These are phyloP conservation scores for Ophiostoma novo-ulmi DNA, from an alignment of 2,329 filamentous ascomycete species.

Conservation along the genomic window DNA sequence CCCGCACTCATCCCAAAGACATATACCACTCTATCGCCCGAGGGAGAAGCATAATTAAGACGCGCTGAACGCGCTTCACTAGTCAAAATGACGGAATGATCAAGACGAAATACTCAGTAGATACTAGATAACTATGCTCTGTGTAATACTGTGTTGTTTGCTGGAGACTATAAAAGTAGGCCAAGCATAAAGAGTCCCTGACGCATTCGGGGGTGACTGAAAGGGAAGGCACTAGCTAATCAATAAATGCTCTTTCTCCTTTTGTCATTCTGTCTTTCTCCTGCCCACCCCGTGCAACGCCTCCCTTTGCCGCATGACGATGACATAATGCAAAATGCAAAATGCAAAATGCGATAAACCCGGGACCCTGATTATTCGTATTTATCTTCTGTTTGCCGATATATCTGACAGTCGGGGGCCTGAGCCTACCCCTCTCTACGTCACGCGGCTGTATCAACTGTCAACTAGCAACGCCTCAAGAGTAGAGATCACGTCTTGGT, in stretches of 20 bases:
- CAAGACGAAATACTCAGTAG: not conserved
- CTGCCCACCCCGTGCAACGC: not conserved
- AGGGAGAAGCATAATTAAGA: not conserved
- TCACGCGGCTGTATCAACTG: not conserved
- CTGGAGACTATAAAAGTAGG: not conserved
- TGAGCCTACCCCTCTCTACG: not conserved
- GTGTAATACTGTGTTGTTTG: not conserved
- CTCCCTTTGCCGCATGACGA: not conserved
- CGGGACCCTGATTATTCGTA: not conserved
- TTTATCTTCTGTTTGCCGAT: not conserved
- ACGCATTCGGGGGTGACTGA: not conserved
- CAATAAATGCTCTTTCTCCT: not conserved
- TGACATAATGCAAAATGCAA: not conserved
- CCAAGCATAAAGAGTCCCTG: not conserved
- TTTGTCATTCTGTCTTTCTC: not conserved
- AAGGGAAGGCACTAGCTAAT: not conserved
- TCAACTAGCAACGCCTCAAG: not conserved
- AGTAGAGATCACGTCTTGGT: not conserved
- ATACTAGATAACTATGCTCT: not conserved
- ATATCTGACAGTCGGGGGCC: not conserved
- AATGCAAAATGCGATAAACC: not conserved
- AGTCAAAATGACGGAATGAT: not conserved
- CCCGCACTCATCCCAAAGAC: not conserved
- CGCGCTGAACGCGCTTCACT: slow-evolving; percentile 4
- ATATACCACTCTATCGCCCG: not conserved